Percentiles rank a stretch among this genome's conserved stretches.
phyloP scores from a whole-genome alignment of 1,284 basidiomycete species.

The Austroboletus rostrupii region DNA sequence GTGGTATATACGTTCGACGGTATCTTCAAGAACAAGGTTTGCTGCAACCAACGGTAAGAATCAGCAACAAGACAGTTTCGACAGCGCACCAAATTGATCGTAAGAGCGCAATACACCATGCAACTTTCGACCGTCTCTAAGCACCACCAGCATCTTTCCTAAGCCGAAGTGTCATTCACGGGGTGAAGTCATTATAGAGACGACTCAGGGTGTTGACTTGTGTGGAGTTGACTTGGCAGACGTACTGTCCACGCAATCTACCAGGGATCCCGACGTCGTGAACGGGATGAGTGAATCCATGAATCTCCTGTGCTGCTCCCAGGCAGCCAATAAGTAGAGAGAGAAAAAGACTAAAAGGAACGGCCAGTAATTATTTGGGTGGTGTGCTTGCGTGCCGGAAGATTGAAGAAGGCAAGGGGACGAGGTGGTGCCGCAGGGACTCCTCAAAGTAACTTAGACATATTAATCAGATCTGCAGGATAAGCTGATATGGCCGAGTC shows the following conservation, averaged over 20 bases:
- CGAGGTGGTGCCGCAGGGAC: too few relatives aligned
- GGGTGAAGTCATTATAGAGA: conserved; percentile 30
- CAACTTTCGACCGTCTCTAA: conserved; percentile 94
- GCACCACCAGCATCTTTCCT: conserved; percentile 98
- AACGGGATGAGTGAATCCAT: conserved; percentile 97
- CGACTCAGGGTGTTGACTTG: conserved; percentile 50
- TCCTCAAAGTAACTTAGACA: neutral
- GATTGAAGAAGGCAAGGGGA: too few relatives aligned
- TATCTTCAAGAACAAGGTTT: conserved; percentile 90
- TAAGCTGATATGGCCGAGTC: conserved; percentile 75
- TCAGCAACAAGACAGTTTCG: neutral
- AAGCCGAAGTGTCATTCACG: conserved; percentile 26
- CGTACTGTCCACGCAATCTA: conserved; percentile 99
- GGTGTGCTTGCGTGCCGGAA: neutral
- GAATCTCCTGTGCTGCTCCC: conserved; percentile 30
- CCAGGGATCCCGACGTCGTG: conserved; percentile 92
- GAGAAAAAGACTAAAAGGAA: conserved; percentile 21
- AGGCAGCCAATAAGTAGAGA: conserved; percentile 36
- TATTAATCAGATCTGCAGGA: neutral
- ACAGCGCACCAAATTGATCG: conserved; percentile 92
- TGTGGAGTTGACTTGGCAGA: conserved; percentile 58
- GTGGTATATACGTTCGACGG: conserved; percentile 85
- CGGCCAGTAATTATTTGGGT: conserved; percentile 17
- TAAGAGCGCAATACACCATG: conserved; percentile 96
- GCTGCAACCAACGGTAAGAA: conserved; percentile 44